Evolutionary conservation across 2,329 filamentous ascomycete species (phyloP), one percentile per base, ranked within the genome.

Genomic region (Aspergillus nomiae): DNA sequence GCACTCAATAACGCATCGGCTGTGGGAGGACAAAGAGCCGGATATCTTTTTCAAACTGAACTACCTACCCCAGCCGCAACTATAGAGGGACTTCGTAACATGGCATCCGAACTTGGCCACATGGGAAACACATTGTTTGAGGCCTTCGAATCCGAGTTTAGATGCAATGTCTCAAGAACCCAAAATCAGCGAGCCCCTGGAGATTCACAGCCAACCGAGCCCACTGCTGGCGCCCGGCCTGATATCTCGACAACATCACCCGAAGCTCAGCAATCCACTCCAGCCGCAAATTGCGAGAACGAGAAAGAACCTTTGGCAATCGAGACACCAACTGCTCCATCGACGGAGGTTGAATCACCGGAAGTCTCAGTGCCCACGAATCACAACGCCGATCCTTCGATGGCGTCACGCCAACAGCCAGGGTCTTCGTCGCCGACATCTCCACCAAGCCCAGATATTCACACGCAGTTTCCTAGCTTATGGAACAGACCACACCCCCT

Each of bases 91-190:
- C 70, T 83, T 41, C 78, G 75, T 56, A 72, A 66, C 58, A 75
- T 83, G 67, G 75, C 79, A 4, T 68, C 71, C n/a, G 79, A 81
- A 54, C 67, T 82, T 51, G 77, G 78, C 53, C 70, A 80, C 51
- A 73, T 78, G 56, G 74, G 77, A 5, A 72, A 73, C 55, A 76
- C 76, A 10, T 64, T 81, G 21, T 77, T 78, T 59, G 65, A 76
- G 8, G 70, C 75, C 0, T 78, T 80, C 54, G 76, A 79, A 60
- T 63, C 69, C 16, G 76, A 78, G 54, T 72, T 78, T 57, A 69
- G 71, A 26, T 70, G 69, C 56, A 60, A 59, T 62, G 59, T 34
- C 4, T 62, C 67, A 1, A 60, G 50, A n/a, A 36, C 48, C n/a
- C 51, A 62, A 26, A 55, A 59, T 54, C 62, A 65, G n/a, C 36